Conservation (phyloP, 1,284 basidiomycete species). For the Earliella scabrosa region DNA sequence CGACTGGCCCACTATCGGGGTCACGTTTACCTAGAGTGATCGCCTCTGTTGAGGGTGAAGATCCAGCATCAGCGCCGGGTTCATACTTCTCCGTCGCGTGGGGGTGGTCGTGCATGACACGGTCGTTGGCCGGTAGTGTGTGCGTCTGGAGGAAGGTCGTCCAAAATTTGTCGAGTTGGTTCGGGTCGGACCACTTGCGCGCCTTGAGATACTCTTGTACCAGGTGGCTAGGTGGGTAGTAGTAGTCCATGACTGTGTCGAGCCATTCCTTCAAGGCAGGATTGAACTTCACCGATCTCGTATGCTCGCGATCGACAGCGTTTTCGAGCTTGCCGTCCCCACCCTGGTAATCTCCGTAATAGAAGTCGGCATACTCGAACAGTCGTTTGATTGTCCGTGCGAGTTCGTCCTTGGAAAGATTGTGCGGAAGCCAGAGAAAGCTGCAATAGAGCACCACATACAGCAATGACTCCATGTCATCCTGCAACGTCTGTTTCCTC, state of each 20-base stretch:
- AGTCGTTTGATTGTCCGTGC: neutral
- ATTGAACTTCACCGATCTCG: neutral
- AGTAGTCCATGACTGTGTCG: constrained; percentile 12
- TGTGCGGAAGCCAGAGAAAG: constrained; percentile 11
- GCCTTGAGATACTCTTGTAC: neutral
- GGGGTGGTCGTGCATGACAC: neutral
- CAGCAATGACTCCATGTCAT: constrained; percentile 21
- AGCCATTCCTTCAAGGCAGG: constrained; percentile 4
- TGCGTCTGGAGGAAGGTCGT: constrained; percentile 1
- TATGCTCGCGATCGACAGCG: neutral
- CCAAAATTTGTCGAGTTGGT: constrained; percentile 10
- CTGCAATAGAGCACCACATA: constrained; percentile 20
- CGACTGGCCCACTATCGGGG: too few species aligned
- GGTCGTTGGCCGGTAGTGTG: neutral
- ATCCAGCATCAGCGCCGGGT: too few species aligned
- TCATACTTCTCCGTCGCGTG: too few species aligned
- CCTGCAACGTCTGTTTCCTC: constrained; percentile 2
- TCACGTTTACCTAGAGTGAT: too few species aligned
- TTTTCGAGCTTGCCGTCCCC: constrained; percentile 4
- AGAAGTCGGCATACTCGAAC: neutral
- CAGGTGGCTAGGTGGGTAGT: neutral
- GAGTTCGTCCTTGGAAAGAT: neutral
- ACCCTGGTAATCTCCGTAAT: neutral
- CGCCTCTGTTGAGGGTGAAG: too few species aligned
- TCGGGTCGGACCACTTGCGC: constrained; percentile 5